Base-by-base conservation (phyloP, 1,139 yeast species). In the Debaryomyces psychrophilus region DNA sequence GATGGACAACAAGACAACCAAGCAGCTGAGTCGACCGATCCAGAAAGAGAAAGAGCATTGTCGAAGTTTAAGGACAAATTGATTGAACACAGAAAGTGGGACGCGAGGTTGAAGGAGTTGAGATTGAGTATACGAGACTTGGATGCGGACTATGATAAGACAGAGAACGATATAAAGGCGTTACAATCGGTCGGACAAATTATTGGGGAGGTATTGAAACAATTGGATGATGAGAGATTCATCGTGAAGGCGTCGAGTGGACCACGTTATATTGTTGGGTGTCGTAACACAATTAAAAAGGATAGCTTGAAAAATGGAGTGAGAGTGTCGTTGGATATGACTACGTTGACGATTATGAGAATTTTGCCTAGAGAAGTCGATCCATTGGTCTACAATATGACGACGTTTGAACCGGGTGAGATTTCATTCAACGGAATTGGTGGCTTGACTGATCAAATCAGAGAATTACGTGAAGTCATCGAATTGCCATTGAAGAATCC, bases 201-300 rank as follows among this genome's bases (percentile, higher is more conserved):
- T 61, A 88, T 95, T 56, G 99, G 99, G 44, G 99, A 95, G 68
- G 96, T 95, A 22, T 81, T 95, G 72, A 95, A 95, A 68, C 97
- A 92, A 67, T 76, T 95, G 61, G 97, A 92, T 54, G 97, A 90
- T 44, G 99, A 95, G 64, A 78, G 97, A 58, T 93, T 86, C 65
- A 95, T 95, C 56, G 99, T 95, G 42, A 95, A 95, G 71, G 98
- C 99, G 1, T 87, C 96, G 5, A 85, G 93, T 44, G 99, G 99
- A 2, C 99, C 99, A 33, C 82, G 99, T 60, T 95, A 95, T 65
- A 93, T 95, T 59, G 99, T 95, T 45, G 98, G 98, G 40, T 95
- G 97, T 68, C 83, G 99, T 62, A 90, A 90, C 67, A 88, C 96
- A 38, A 90, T 95, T 62, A 88, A 87, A 63, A 85, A 88, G 60